These are phyloP conservation scores for Pseudoneurospora amorphoporcata DNA, from an alignment of 495 filamentous ascomycete species.

Conservation along the genomic window DNA sequence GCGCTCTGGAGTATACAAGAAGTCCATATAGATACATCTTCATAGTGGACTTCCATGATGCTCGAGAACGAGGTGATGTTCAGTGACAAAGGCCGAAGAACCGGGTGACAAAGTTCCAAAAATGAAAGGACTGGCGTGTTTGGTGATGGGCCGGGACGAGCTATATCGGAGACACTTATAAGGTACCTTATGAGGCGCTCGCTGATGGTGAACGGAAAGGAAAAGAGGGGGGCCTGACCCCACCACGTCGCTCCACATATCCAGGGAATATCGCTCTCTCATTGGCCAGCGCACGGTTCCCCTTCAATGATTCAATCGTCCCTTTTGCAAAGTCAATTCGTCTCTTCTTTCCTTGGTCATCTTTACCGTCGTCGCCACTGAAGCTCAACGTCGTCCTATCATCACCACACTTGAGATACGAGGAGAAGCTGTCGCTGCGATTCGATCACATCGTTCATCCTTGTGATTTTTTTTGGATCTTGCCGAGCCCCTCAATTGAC, in stretches of 20 bases:
- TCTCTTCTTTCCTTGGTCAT: not conserved
- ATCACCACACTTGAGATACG: not conserved
- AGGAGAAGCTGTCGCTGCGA: not conserved
- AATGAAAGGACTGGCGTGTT: not conserved
- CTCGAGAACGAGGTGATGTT: no score
- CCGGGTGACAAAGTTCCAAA: not conserved
- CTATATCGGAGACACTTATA: not conserved
- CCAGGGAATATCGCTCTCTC: accelerated
- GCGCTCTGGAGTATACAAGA: no score
- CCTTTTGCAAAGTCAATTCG: not conserved
- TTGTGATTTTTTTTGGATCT: not conserved
- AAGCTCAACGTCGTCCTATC: not conserved
- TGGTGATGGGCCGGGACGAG: not conserved
- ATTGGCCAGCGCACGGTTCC: not conserved
- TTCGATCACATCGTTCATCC: not conserved
- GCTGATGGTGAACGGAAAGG: not conserved
- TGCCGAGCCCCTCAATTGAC: not conserved
- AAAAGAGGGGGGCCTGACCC: not conserved
- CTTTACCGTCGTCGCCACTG: not conserved
- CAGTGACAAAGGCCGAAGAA: not conserved
- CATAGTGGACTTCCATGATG: not conserved
- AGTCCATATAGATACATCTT: not conserved
- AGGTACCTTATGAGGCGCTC: not conserved
- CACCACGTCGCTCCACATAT: not conserved
- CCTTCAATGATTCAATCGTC: not conserved